Evolutionary conservation across 2,329 filamentous ascomycete genomes (phyloP), one percentile per base, ranked within the genome.

Genomic region (Aureobasidium sp.): DNA sequence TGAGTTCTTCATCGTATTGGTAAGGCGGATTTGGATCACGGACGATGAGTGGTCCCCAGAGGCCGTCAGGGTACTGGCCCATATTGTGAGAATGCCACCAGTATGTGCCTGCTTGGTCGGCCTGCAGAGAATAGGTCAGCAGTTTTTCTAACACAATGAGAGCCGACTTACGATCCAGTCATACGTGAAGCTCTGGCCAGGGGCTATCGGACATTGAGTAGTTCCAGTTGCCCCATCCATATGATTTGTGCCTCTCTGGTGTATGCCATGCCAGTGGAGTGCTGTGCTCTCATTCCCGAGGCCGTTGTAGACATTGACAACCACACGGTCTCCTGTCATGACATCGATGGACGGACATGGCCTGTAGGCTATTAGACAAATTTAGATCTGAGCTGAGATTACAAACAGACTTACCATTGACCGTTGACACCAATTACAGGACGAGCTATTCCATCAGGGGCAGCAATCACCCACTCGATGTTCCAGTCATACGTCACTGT

Each of bases 191-290:
- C 77, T 83, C 2, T 78, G 75, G 1, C 84, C 84, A 0, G 87
- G 84, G 0, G 84, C 79, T 55, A 91, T 86, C 0, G 83, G 80
- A 64, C 87, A 89, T 70, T 89, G 87, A 0, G 83, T 87, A 4
- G 89, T 79, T 39, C 84, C 86, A 0, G 84, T 78, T 1, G 87
- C 82, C 0, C 89, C 89, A 68, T 92, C 89, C 86, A 90, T 89
- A 62, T 81, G 80, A 63, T 85, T 89, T 0, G 87, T 89, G 11
- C 87, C 88, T 67, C 89, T 89, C 70, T 91, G 88, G 69, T 85
- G 90, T 64, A 93, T 80, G 12, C 89, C 89, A 67, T 93, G 89
- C 72, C 89, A 92, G 70, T 93, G 89, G 5, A 92, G 78, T 36
- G 81, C 82, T 8, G 87, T 88, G 14, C 81, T 82, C 66, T 82